Conservation (phyloP, 2,329 filamentous ascomycete genomes). For the Seiridium unicorne region DNA sequence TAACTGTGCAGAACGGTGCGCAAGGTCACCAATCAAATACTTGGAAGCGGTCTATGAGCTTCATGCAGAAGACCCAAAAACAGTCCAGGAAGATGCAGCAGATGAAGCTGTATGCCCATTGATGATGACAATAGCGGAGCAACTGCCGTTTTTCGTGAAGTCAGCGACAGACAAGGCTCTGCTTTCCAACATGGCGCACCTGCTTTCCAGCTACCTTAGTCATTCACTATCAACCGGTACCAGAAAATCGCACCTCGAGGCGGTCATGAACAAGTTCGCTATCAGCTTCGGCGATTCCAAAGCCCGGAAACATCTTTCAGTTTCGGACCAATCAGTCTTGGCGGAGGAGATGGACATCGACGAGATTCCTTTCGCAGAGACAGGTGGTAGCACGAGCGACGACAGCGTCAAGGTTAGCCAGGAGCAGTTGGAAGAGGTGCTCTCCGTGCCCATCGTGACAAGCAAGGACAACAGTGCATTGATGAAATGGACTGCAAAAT, state of each 20-base stretch:
- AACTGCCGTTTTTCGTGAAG: constrained; percentile 68
- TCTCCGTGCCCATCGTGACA: constrained; percentile 45
- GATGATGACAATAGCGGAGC: constrained; percentile 69
- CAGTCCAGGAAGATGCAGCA: constrained; percentile 19
- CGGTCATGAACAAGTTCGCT: constrained; percentile 40
- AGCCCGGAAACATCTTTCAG: constrained; percentile 28
- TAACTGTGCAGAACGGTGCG: constrained; percentile 76
- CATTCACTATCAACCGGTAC: constrained; percentile 52
- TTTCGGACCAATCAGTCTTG: constrained; percentile 15
- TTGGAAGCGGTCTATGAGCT: constrained; percentile 66
- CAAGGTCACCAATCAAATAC: constrained; percentile 77
- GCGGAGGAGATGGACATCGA: background rate
- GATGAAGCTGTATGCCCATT: constrained; percentile 56
- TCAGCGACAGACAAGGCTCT: constrained; percentile 39
- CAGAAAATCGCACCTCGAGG: constrained; percentile 40
- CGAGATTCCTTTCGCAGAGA: background rate
- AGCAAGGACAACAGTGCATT: constrained; percentile 56
- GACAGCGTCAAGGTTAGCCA: constrained; percentile 23
- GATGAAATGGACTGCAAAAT: constrained; percentile 70
- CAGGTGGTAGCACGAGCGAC: constrained; percentile 4
- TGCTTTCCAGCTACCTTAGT: constrained; percentile 58
- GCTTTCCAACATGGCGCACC: constrained; percentile 49
- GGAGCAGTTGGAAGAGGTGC: constrained; percentile 49
- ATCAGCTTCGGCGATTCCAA: constrained; percentile 33
- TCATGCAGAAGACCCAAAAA: constrained; percentile 33